Percentiles rank a stretch among this genome's conserved stretches.
Evolutionary conservation across 2,329 filamentous ascomycete species (phyloP).

Genomic region (Botrytis medusae): DNA sequence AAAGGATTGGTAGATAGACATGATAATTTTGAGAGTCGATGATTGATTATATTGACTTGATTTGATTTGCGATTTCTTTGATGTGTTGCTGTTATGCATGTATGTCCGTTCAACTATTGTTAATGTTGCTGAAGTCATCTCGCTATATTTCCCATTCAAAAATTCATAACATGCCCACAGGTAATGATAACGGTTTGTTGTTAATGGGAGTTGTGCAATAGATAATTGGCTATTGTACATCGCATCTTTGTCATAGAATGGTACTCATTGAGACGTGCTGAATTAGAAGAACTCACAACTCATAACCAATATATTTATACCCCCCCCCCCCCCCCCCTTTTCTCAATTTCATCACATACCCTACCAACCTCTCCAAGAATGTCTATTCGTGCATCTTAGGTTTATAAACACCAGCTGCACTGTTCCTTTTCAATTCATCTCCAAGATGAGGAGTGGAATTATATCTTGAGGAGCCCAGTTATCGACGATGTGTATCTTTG

Average conservation of each 20-base stretch:
- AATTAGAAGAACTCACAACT: neutral
- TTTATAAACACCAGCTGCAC: neutral
- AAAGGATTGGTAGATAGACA: neutral
- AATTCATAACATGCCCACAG: neutral
- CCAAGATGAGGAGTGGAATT: neutral
- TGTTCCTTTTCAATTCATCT: neutral
- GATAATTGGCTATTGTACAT: too few species aligned
- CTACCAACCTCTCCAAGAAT: neutral
- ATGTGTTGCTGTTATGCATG: neutral
- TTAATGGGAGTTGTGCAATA: neutral
- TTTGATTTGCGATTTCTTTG: neutral
- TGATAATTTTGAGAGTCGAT: neutral
- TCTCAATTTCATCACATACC: neutral
- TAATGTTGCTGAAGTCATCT: too few species aligned
- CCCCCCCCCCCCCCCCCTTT: too few species aligned
- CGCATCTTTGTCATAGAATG: too few species aligned
- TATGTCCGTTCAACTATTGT: too few species aligned
- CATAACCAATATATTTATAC: neutral
- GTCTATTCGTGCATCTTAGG: neutral
- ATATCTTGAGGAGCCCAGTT: neutral
- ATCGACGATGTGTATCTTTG: conserved; percentile 3
- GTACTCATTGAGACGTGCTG: too few species aligned
- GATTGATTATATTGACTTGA: neutral
- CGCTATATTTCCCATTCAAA: neutral
- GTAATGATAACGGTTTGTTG: neutral